phyloP scores from a whole-genome alignment of 2,329 filamentous ascomycete genomes.

The Cladosporium austrohemisphaericum region DNA sequence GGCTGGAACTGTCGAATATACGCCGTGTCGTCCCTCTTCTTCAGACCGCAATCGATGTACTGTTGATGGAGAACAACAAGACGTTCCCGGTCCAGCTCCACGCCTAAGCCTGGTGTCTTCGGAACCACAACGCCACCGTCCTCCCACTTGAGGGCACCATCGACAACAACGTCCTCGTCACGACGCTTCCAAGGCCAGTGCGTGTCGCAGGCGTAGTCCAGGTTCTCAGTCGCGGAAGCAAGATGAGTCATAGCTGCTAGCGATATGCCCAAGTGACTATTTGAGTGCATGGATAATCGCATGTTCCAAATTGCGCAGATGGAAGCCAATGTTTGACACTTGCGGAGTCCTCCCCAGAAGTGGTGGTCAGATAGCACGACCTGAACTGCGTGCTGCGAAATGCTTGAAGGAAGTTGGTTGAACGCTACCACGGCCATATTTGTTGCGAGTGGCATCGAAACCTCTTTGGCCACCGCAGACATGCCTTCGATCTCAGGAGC shows the following conservation, averaged over 20 bases:
- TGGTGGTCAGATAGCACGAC: conserved; percentile 6
- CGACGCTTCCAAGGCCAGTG: conserved; percentile 10
- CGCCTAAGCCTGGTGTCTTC: neutral
- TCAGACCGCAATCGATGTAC: conserved; percentile 4
- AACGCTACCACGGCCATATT: conserved; percentile 5
- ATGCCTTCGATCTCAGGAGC: conserved; percentile 6
- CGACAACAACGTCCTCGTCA: neutral
- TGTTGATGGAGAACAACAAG: conserved; percentile 2
- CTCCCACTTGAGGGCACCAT: conserved; percentile 4
- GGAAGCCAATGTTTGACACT: neutral
- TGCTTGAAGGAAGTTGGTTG: conserved; percentile 2
- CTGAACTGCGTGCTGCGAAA: conserved; percentile 3
- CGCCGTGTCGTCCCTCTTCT: conserved; percentile 6
- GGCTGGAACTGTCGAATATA: conserved; percentile 3
- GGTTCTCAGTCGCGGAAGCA: conserved; percentile 1
- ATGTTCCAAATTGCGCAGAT: conserved; percentile 5
- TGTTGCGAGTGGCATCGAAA: conserved; percentile 4
- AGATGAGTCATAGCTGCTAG: conserved; percentile 9
- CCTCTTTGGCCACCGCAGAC: conserved; percentile 3
- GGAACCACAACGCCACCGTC: conserved; percentile 7
- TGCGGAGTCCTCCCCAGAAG: conserved; percentile 6
- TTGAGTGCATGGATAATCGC: conserved; percentile 6
- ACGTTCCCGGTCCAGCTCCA: conserved; percentile 5
- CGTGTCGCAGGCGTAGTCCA: conserved; percentile 9
- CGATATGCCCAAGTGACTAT: conserved; percentile 5